Base-by-base conservation (phyloP, 768 basidiomycete genomes). In the Suillus plorans region DNA sequence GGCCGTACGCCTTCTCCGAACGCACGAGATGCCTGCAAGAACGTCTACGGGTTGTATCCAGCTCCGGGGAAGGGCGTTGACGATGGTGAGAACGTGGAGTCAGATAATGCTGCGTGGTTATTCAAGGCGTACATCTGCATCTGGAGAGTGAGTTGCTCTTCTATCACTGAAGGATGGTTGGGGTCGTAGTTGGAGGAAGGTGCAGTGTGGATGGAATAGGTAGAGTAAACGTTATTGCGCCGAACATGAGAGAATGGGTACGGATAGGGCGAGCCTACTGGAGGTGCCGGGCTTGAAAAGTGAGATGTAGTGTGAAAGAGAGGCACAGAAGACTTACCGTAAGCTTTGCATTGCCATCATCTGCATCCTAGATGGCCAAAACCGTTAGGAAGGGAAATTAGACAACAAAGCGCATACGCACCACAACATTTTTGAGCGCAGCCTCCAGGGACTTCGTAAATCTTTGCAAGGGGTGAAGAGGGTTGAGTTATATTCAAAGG, bases 81-180 rank as follows among this genome's bases (percentile, higher is more conserved):
- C 1, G 90, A 85, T 6, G 91, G 91, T 0, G 90, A 91, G 69
- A 92, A 86, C 0, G 90, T 91, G 31, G 91, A 90, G 67, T 92
- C 91, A 5, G 85, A 84, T 69, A 87, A 78, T 47, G 80, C 79
- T 8, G 83, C 85, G 20, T 87, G 84, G 69, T 90, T 92, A 68
- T 84, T 83, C 70, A 89, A 83, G 4, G 91, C 90, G 67, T 88
- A 92, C 67, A 90, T 85, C 71, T 90, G 90, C 86, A 88, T 89
- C 74, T 92, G 91, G 44, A 85, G 80, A 2, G 85, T 85, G n/a
- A 91, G 77, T 70, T 91, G 89, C 69, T 90, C 87, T 66, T 87
- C 85, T 64, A 91, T 86, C 3, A 79, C 78, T 3, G 78, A 77
- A 4, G 81, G 81, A 67, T 81, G 77, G 64, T 82, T 81, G 50